Base-by-base conservation (phyloP, 306 rosid genomes). In the Spatholobus suberectus region DNA sequence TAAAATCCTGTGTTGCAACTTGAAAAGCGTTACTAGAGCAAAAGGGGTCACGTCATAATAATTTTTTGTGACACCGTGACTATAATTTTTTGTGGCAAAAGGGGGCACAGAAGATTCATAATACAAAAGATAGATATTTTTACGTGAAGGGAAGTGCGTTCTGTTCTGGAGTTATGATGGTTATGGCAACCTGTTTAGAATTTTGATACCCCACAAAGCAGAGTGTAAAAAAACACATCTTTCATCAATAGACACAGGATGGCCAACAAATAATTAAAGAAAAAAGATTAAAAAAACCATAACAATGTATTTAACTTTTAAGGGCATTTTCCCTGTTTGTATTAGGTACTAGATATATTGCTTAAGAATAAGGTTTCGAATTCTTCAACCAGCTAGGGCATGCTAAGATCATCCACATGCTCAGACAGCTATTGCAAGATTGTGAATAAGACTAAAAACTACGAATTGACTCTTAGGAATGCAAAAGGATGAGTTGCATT, bases 381-480 rank as follows among this genome's bases (percentile, higher is more conserved):
- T 47, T 43, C 82, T 52, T 51, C 82, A 15, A 6, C 73, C 34
- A 77, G 15, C 72, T 2, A 26, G 44, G 40, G 61, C 20, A 34
- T 47, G 11, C 5, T 46, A 32, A 29, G 14, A 67, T 68, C 58
- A 38, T 37, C 7, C 26, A 23, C 41, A 43, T 52, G 49, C 52
- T 65, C 0, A 38, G 54, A 55, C 41, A 82, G 6, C 26, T 65
- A n/a, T 52, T 4, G 70, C 15, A 43, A 8, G 15, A 75, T 74
- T 27, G 35, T 41, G 9, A 27, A 65, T 35, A 11, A 65, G 38
- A 13, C 29, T 43, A 18, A 9, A 37, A 4, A 20, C 26, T 68
- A 20, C 52, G 20, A 38, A 68, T 68, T 20, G 13, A 35, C 43
- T 66, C 35, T 66, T 18, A 66, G 0, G 3, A 35, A 20, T 54